Evolutionary conservation across 164 flowering plant genomes (phyloP).

Genomic region (Euptelea pleiosperma): DNA sequence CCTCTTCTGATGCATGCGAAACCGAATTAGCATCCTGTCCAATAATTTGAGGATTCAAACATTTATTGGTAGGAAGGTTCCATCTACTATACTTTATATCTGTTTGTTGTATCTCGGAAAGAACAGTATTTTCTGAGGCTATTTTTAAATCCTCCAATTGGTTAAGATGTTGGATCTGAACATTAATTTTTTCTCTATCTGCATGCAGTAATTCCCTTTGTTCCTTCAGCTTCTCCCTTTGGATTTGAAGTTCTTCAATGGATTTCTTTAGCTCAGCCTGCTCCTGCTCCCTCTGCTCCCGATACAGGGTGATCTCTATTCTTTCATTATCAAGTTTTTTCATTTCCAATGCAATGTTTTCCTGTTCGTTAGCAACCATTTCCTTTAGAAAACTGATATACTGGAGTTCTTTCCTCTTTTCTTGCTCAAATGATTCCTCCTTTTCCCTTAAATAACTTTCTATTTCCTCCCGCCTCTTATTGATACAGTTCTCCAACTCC

Average conservation of each 20-base stretch:
- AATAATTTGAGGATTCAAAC: slow-evolving; percentile 20
- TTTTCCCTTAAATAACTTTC: slow-evolving; percentile 59
- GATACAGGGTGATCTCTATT: slow-evolving; percentile 58
- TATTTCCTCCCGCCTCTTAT: slow-evolving; percentile 72
- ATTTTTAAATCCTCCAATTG: slow-evolving; percentile 54
- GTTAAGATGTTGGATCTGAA: slow-evolving; percentile 54
- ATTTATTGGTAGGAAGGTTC: slow-evolving; percentile 25
- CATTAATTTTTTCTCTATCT: slow-evolving; percentile 64
- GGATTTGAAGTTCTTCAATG: slow-evolving; percentile 80
- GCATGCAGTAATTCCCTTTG: slow-evolving; percentile 76
- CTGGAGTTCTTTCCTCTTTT: slow-evolving; percentile 58
- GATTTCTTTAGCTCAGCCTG: slow-evolving; percentile 63
- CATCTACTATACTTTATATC: slow-evolving; percentile 18
- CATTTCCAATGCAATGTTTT: slow-evolving; percentile 58
- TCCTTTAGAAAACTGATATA: slow-evolving; percentile 59
- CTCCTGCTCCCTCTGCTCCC: slow-evolving; percentile 70
- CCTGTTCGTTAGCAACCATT: slow-evolving; percentile 52
- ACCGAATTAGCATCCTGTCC: slow-evolving; percentile 16
- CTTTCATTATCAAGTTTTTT: slow-evolving; percentile 73
- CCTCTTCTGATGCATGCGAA: slow-evolving; percentile 13
- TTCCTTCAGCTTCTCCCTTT: slow-evolving; percentile 66
- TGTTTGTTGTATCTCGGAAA: slow-evolving; percentile 32
- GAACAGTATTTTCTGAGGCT: slow-evolving; percentile 41
- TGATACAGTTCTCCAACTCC: slow-evolving; percentile 61
- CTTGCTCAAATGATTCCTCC: slow-evolving; percentile 67